Conservation (phyloP, 2,329 filamentous ascomycete genomes). For the Colletotrichum liriopes region DNA sequence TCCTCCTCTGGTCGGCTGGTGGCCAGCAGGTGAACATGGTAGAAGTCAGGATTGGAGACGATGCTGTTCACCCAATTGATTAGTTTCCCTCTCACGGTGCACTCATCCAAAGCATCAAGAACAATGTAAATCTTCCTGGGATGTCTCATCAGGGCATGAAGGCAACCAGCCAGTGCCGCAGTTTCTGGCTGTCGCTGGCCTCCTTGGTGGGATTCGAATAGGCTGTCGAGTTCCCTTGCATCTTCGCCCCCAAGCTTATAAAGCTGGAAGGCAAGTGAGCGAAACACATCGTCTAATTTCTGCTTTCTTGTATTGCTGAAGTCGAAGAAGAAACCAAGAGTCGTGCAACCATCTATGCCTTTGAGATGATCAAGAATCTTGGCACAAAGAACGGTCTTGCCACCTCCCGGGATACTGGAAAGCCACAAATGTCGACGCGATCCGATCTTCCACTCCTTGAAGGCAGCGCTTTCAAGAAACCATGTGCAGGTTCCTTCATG, state of each 20-base stretch:
- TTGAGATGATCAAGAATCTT: conserved; percentile 41
- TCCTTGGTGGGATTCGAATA: neutral
- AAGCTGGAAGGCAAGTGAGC: conserved; percentile 44
- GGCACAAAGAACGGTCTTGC: conserved; percentile 45
- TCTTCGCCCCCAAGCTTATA: conserved; percentile 39
- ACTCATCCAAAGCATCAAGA: conserved; percentile 29
- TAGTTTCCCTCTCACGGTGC: neutral
- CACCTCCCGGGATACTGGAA: conserved; percentile 41
- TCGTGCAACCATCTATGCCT: neutral
- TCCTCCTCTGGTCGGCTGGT: conserved; percentile 18
- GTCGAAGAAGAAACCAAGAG: conserved; percentile 46
- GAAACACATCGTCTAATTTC: conserved; percentile 29
- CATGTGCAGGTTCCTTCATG: conserved; percentile 39
- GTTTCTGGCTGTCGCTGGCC: neutral
- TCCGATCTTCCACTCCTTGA: conserved; percentile 42
- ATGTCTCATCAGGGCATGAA: neutral
- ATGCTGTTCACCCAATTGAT: neutral
- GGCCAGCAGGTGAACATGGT: conserved; percentile 7
- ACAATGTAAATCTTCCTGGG: neutral
- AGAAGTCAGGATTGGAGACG: neutral
- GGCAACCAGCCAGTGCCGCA: neutral
- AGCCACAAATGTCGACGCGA: conserved; percentile 45
- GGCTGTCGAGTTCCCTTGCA: neutral
- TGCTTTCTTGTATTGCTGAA: conserved; percentile 45
- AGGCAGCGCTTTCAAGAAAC: conserved; percentile 36